Evolutionary conservation across 495 filamentous ascomycete genomes (phyloP).

Genomic region (Chlorociboria aeruginascens): DNA sequence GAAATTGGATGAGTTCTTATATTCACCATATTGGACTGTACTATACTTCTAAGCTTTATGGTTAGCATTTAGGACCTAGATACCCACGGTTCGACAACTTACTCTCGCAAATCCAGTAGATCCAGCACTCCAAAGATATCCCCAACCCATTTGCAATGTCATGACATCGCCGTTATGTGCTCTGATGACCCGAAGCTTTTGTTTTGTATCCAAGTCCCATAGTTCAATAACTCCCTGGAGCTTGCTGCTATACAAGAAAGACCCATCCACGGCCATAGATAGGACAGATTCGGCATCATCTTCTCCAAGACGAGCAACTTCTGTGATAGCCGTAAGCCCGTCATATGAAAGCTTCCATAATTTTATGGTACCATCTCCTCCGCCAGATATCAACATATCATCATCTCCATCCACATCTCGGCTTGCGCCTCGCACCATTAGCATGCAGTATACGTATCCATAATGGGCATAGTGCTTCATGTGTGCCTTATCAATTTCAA

Average conservation of each 20-base stretch:
- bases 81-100: conserved; percentile 16
- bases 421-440: conserved; percentile 52
- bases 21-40: conserved; percentile 41
- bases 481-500: conserved; percentile 75
- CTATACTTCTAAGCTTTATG: conserved; percentile 35
- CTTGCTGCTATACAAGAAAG: conserved; percentile 81
- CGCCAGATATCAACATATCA: conserved; percentile 78
- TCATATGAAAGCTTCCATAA: conserved; percentile 61
- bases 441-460: conserved; percentile 94
- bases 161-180: conserved; percentile 74
- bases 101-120: conserved; percentile 74
- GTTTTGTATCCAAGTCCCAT: conserved; percentile 92
- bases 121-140: conserved; percentile 72
- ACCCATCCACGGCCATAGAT: conserved; percentile 72
- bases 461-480: conserved; percentile 85
- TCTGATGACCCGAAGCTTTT: conserved; percentile 75
- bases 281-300: conserved; percentile 71
- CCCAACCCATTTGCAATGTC: conserved; percentile 70
- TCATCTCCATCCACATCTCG: conserved; percentile 51
- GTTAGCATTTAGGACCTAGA: conserved; percentile 6
- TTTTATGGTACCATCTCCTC: conserved; percentile 88
- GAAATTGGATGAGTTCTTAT: conserved; percentile 45
- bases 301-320: conserved; percentile 57
- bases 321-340: conserved; percentile 39
- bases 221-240: conserved; percentile 86